Base-by-base conservation (phyloP, 805 yeast species). In the Priceomyces castillae region DNA sequence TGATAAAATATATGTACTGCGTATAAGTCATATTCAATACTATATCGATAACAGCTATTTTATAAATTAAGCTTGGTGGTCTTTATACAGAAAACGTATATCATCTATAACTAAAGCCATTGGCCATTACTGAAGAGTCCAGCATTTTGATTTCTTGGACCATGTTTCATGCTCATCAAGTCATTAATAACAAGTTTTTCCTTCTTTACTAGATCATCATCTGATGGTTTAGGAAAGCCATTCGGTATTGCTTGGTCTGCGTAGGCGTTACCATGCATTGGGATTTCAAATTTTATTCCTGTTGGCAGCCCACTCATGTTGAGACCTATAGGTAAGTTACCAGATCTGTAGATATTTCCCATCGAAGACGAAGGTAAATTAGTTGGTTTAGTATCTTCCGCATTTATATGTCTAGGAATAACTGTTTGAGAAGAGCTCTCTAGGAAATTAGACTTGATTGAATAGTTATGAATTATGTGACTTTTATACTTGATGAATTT, bases 401-500 rank as follows among this genome's bases (percentile, higher is more conserved):
- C 11, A 18, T n/a, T 26, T 14, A 44, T 45, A 28, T 42, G 44
- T n/a, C 44, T 47, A 28, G 36, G 46, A 10, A 28, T 28, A 15
- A 36, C 34, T 11, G 42, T 37, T 18, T 39, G 40, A 5, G 48
- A 16, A 15, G 40, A 14, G 12, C 23, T 33, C 4, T 17, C 7
- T 34, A 16, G 23, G 15, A 26, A 11, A 6, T 26, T 35, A 25
- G 43, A 2, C 33, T 36, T 17, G 5, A 33, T 30, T 4, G 28
- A 18, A 19, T 46, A 34, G 3, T 45, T 39, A 17, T 49, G 23
- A 41, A 50, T 43, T 22, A 44, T 30, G 34, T 51, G 38, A 47
- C 54, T 58, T 46, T 69, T 71, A 51, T 71, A 70, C 54, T 68
- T 63, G 44, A 71, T 56, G 51, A 64, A 69, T 50, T 71, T 71